Evolutionary conservation across 345 rosid genomes (phyloP).

Genomic region (Lenwebbia sp.): DNA sequence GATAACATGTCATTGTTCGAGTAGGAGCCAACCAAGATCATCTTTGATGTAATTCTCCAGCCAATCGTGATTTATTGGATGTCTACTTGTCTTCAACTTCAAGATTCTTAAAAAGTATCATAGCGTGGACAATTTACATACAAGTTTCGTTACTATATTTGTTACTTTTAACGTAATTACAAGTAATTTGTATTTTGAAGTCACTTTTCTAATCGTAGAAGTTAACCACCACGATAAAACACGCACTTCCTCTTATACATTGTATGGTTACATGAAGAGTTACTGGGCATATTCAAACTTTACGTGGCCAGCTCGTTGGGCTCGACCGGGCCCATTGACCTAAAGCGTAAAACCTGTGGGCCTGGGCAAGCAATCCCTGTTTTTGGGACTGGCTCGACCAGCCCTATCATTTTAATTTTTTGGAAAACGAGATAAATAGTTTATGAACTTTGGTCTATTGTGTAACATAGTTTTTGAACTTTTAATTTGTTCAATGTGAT

Average conservation of each 20-base stretch:
- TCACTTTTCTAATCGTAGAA: neutral
- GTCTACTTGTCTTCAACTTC: neutral
- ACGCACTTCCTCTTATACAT: neutral
- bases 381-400: neutral
- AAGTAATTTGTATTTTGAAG: neutral
- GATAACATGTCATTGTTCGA: neutral
- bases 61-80: neutral
- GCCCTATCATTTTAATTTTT: neutral
- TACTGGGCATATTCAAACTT: neutral
- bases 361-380: neutral
- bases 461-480: neutral
- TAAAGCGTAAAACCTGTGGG: fast-evolving
- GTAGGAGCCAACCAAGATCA: neutral
- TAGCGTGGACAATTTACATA: neutral
- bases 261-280: neutral
- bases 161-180: neutral
- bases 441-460: neutral
- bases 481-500: neutral
- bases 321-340: neutral
- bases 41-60: neutral
- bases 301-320: neutral
- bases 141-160: neutral
- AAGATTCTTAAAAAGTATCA: neutral
- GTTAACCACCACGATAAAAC: neutral
- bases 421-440: neutral